Percentiles rank a stretch among this genome's conserved stretches.
These are phyloP conservation scores for Scedosporium dehoogii DNA, from an alignment of 2,329 filamentous ascomycete species.

Conservation along the genomic window DNA sequence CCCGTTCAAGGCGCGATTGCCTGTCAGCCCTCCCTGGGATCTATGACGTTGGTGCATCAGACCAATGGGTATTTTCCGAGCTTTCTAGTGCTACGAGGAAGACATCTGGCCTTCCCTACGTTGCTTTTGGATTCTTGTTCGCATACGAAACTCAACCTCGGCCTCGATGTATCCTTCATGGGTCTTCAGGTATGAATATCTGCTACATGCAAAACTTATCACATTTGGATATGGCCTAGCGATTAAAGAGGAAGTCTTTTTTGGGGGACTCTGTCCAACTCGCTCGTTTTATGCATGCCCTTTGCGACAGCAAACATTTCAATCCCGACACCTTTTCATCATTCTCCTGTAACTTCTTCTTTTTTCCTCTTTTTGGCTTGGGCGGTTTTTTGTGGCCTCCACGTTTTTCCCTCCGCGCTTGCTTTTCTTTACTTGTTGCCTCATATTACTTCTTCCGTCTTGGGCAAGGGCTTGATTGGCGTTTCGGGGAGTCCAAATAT, in stretches of 20 bases:
- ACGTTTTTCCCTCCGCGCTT: background rate
- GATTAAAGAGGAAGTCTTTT: background rate
- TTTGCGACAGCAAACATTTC: background rate
- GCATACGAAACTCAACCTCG: too few relatives aligned
- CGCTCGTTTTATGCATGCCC: background rate
- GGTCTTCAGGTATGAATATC: too few relatives aligned
- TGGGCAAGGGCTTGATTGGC: conserved; percentile 2
- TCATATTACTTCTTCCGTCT: background rate
- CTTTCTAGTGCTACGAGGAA: too few relatives aligned
- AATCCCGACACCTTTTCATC: background rate
- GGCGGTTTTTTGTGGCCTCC: conserved; percentile 8
- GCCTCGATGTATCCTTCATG: too few relatives aligned
- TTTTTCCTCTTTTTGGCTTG: conserved; percentile 3
- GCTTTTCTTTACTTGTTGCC: background rate
- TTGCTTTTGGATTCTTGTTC: too few relatives aligned
- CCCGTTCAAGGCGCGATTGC: too few relatives aligned
- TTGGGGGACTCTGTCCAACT: background rate
- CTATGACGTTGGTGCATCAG: too few relatives aligned
- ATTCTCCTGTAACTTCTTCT: background rate
- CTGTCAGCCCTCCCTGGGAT: too few relatives aligned
- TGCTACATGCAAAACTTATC: too few relatives aligned
- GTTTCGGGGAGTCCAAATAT: conserved; percentile 5
- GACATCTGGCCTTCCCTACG: too few relatives aligned
- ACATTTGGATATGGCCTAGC: background rate
- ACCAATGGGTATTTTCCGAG: too few relatives aligned